Percentiles rank a stretch among this genome's conserved stretches.
Conservation (phyloP, 2,329 filamentous ascomycete genomes). For the Phyllosticta paracitricarpa region DNA sequence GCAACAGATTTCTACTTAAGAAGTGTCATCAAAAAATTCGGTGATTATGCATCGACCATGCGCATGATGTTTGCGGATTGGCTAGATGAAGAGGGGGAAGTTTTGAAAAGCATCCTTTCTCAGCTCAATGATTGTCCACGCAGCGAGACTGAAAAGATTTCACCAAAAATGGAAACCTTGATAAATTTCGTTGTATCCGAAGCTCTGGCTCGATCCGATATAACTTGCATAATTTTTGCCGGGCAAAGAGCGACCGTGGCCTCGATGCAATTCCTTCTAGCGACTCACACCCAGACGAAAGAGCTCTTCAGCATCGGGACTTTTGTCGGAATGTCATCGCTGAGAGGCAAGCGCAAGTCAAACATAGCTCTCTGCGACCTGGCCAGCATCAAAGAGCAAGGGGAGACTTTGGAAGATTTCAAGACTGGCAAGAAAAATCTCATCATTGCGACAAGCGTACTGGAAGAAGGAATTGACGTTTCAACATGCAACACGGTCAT, state of each 20-base stretch:
- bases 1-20: constrained; percentile 31
- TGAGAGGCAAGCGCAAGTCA: constrained; percentile 32
- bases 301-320: constrained; percentile 33
- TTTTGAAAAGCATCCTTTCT: constrained; percentile 17
- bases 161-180: constrained; percentile 26
- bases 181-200: constrained; percentile 28
- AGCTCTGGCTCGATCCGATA: constrained; percentile 14
- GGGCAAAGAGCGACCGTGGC: constrained; percentile 28
- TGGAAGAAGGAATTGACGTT: constrained; percentile 53
- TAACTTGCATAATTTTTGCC: constrained; percentile 28
- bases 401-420: constrained; percentile 45
- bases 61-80: constrained; percentile 9
- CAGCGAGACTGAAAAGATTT: background rate
- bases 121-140: constrained; percentile 16
- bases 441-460: constrained; percentile 48
- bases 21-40: constrained; percentile 21
- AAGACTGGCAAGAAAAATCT: constrained; percentile 43
- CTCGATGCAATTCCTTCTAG: constrained; percentile 30
- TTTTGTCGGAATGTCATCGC: constrained; percentile 42
- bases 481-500: constrained; percentile 56
- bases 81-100: constrained; percentile 24
- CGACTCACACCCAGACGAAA: constrained; percentile 20
- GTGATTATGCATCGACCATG: background rate
- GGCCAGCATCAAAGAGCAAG: constrained; percentile 37
- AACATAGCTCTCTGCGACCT: constrained; percentile 35